A percentile compares a stretch with the other conserved stretches of the same genome.
Evolutionary conservation across 352 stramenopile species (phyloP).

Genomic region (Thraustochytrium striatum): DNA sequence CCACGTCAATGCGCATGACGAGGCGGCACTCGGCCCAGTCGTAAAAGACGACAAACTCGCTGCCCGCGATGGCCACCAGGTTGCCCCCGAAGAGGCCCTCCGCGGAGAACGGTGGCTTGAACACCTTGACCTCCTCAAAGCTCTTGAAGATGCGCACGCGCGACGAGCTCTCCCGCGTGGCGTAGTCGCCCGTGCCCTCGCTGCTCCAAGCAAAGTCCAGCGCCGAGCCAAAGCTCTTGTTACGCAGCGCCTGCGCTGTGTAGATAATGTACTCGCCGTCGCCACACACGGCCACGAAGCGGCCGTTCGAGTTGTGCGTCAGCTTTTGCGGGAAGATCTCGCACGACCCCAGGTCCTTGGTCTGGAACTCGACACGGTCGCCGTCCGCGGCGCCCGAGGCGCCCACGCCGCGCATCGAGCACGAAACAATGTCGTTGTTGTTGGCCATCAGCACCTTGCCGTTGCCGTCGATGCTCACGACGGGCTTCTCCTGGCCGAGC

Average conservation of each 20-base stretch:
- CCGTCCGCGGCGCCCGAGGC: conserved; percentile 66
- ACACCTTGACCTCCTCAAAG: conserved; percentile 92
- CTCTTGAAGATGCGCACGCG: conserved; percentile 97
- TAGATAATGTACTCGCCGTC: conserved; percentile 99
- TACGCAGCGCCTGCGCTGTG: conserved; percentile 88
- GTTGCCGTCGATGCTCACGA: conserved; percentile 92
- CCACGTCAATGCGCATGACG: conserved; percentile 63
- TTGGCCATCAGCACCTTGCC: conserved; percentile 96
- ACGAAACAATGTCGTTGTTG: conserved; percentile 82
- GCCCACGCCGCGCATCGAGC: conserved; percentile 53
- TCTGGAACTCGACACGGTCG: conserved; percentile 70
- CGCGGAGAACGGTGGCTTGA: conserved; percentile 87
- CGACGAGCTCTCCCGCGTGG: conserved; percentile 91
- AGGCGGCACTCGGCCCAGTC: conserved; percentile 97
- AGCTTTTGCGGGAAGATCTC: conserved; percentile 97
- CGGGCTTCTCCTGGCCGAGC: conserved; percentile 92
- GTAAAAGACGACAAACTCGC: conserved; percentile 94
- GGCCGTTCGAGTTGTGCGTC: conserved; percentile 97
- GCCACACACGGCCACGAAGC: conserved; percentile 95
- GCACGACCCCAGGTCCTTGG: conserved; percentile 89
- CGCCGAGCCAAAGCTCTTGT: conserved; percentile 84
- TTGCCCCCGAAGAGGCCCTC: conserved; percentile 91
- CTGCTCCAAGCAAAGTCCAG: conserved; percentile 97
- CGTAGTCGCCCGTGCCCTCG: conserved; percentile 94
- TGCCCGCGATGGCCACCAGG: conserved; percentile 88